Evolutionary conservation across 441 rosid genomes (phyloP).

Genomic region (Croton laevigatus): DNA sequence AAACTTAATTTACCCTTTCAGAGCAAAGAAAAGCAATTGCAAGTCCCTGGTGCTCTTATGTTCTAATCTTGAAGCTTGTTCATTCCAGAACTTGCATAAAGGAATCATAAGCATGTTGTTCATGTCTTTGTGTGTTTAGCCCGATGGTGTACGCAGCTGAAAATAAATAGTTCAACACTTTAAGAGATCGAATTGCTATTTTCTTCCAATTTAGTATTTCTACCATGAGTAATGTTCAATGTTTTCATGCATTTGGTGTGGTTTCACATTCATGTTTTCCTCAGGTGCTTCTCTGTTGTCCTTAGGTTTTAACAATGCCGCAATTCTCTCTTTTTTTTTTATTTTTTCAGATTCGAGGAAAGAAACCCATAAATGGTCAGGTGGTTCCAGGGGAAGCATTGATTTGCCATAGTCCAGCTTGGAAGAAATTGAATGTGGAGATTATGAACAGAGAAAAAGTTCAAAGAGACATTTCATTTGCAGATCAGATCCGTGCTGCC

Average conservation of each 20-base stretch:
- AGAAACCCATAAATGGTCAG: conserved; percentile 38
- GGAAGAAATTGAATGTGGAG: conserved; percentile 62
- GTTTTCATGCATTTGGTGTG: background rate
- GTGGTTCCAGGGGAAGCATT: conserved; percentile 29
- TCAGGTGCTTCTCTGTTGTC: background rate
- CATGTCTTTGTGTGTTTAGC: background rate
- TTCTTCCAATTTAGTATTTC: background rate
- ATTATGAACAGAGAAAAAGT: conserved; percentile 50
- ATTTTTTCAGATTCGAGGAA: conserved; percentile 61
- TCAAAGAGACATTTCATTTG: conserved; percentile 53
- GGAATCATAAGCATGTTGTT: conserved; percentile 1
- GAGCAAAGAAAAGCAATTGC: conserved; percentile 1
- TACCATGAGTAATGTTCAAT: background rate
- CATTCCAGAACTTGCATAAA: background rate
- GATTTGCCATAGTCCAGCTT: conserved; percentile 36
- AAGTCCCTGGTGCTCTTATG: background rate
- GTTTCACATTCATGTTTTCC: background rate
- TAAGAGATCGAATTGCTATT: background rate
- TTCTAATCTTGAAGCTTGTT: conserved; percentile 11
- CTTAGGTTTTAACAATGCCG: background rate
- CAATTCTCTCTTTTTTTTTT: conserved; percentile 19
- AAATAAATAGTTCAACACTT: background rate
- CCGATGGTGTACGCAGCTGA: background rate
- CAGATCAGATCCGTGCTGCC: conserved; percentile 79
- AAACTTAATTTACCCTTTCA: background rate